phyloP scores from a whole-genome alignment of 2,329 filamentous ascomycete genomes.

The Hymenoscyphus infarciens region DNA sequence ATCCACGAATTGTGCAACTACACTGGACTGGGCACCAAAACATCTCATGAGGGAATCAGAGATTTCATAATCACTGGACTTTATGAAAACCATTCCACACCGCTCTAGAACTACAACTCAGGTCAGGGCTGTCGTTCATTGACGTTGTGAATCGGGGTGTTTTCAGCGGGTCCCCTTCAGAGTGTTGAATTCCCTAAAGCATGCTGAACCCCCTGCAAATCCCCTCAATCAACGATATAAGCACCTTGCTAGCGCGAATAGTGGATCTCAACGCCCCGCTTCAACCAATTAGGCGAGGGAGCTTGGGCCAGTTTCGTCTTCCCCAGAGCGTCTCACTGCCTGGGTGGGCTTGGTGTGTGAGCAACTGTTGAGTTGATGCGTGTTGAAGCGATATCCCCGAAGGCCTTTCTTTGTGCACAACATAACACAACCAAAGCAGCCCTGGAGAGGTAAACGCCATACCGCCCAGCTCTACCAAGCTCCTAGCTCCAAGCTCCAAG shows the following conservation, averaged over 20 bases:
- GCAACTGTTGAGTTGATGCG: not conserved
- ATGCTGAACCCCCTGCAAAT: not conserved
- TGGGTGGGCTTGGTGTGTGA: not conserved
- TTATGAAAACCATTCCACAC: slow-evolving; percentile 2
- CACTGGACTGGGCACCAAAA: too few relatives aligned
- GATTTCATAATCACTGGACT: not conserved
- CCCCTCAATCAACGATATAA: not conserved
- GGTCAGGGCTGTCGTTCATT: not conserved
- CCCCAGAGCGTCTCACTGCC: slow-evolving; percentile 7
- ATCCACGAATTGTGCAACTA: not conserved
- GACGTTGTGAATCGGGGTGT: not conserved
- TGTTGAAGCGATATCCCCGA: not conserved
- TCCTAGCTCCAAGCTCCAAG: not conserved
- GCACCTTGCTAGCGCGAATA: not conserved
- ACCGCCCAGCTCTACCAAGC: not conserved
- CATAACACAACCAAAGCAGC: not conserved
- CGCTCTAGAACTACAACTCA: not conserved
- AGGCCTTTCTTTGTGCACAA: not conserved
- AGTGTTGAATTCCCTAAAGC: slow-evolving; percentile 4
- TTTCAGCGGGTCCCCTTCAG: not conserved
- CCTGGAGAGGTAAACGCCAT: not conserved
- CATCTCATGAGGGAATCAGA: too few relatives aligned
- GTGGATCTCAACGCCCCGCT: slow-evolving; percentile 4
- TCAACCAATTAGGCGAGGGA: not conserved
- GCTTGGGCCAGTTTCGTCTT: not conserved